Evolutionary conservation across 345 rosid species (phyloP).

Genomic region (Eucalyptus curtisii): DNA sequence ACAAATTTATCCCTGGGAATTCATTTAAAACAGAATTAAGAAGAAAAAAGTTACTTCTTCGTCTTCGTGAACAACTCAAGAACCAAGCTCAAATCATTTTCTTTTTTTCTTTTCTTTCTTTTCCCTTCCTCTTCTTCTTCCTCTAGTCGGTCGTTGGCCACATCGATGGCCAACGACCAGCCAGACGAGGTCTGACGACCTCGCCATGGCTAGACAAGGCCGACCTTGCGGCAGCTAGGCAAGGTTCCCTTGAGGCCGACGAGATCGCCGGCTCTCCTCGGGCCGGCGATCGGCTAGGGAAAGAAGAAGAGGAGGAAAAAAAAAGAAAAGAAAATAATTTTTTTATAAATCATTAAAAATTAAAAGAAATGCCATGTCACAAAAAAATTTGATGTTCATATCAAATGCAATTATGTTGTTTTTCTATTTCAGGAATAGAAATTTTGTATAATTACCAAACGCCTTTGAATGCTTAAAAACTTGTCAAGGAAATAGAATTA

Average conservation of each 20-base stretch:
- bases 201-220: rapidly evolving
- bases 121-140: rapidly evolving
- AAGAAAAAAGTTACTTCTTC: rapidly evolving
- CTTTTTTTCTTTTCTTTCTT: too few species aligned
- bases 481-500: rapidly evolving
- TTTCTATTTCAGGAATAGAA: too few species aligned
- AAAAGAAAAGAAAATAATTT: rapidly evolving
- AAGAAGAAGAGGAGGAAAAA: too few species aligned
- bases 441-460: too few species aligned
- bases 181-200: rapidly evolving
- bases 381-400: too few species aligned
- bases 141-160: rapidly evolving
- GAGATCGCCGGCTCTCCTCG: rapidly evolving
- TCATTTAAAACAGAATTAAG: rapidly evolving
- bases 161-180: rapidly evolving
- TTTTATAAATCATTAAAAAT: too few species aligned
- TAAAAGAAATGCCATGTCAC: too few species aligned
- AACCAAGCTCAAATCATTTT: too few species aligned
- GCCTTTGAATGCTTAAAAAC: too few species aligned
- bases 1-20: rapidly evolving
- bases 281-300: rapidly evolving
- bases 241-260: rapidly evolving
- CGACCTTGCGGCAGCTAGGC: rapidly evolving
- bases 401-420: too few species aligned
- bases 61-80: too few species aligned